Percentiles rank a stretch among this genome's conserved stretches.
These are phyloP conservation scores for Crithidia bombi DNA, from an alignment of 208 protist species.

Conservation along the genomic window DNA sequence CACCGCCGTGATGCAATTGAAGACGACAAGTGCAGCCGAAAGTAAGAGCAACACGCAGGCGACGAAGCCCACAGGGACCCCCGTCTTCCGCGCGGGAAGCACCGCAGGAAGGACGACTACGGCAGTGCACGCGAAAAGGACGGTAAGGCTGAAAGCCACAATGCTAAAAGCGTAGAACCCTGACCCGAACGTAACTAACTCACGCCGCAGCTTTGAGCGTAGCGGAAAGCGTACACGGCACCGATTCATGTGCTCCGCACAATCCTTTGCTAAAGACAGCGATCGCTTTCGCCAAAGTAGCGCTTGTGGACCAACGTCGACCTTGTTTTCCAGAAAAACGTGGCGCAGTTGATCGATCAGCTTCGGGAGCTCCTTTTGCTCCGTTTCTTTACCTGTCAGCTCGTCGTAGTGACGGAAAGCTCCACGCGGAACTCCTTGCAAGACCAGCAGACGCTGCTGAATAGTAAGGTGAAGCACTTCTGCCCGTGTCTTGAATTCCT, in stretches of 20 bases:
- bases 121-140: conserved; percentile 48
- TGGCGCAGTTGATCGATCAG: conserved; percentile 63
- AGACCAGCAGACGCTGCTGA: conserved; percentile 58
- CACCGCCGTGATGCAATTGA: conserved; percentile 49
- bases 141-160: conserved; percentile 50
- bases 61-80: conserved; percentile 49
- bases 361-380: conserved; percentile 72
- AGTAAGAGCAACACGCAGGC: conserved; percentile 56
- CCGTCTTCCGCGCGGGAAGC: conserved; percentile 40
- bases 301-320: conserved; percentile 67
- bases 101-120: conserved; percentile 65
- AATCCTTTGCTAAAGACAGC: conserved; percentile 73
- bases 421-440: conserved; percentile 42
- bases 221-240: conserved; percentile 66
- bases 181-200: conserved; percentile 54
- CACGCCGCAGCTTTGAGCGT: conserved; percentile 44
- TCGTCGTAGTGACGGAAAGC: conserved; percentile 47
- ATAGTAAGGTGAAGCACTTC: conserved; percentile 67
- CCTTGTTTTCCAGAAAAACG: conserved; percentile 78
- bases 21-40: conserved; percentile 35
- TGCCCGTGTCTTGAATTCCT: conserved; percentile 50
- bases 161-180: conserved; percentile 47
- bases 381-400: conserved; percentile 23
- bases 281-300: conserved; percentile 77
- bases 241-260: conserved; percentile 62